Base-by-base conservation (phyloP, 805 yeast genomes). In the Grigorovia jiainica region DNA sequence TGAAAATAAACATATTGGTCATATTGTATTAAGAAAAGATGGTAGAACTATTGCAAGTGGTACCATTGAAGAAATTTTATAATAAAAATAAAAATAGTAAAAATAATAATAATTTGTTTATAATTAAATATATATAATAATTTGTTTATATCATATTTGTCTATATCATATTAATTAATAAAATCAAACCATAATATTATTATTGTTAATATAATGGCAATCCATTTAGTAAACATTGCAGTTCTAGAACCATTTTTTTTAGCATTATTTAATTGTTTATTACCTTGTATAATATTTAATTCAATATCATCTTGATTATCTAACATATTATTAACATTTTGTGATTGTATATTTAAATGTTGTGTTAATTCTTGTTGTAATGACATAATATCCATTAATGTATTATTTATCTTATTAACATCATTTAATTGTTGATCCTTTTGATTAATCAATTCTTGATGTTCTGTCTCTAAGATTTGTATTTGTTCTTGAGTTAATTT, bases 1-100 rank as follows among this genome's bases (percentile, higher is more conserved):
- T 47, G 86, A 84, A 58, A 85, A 87, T 61, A 95, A 87, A 49
- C 97, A 87, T 65, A 72, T 92, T 53, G 97, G 97, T 53, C 81
- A 97, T 67, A 86, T 92, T 63, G 87, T 97, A 17, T 74, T 92
- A 61, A 87, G 99, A 73, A 97, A 92, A 67, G 97, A 92, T 67
- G 98, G 97, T 55, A 80, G 78, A 54, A 90, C 98, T 37, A 87
- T 92, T 65, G 99, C 97, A 47, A 90, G 92, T 60, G 99, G 98
- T 64, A 83, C 85, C 64, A 84, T 90, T 55, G 82, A 94, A 47
- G 84, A 86, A 70, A 50, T 38, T 1, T 27, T 39, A 19, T 64
- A 33, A 65, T 31, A 21, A 19, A 5, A 23, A 34, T 20, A 3
- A 18, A 17, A 7, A 33, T 33, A n/a, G 17, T n/a, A 8, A 19